Evolutionary conservation across 2,329 filamentous ascomycete species (phyloP), one percentile per base, ranked within the genome.

Genomic region (Ustulina deusta): DNA sequence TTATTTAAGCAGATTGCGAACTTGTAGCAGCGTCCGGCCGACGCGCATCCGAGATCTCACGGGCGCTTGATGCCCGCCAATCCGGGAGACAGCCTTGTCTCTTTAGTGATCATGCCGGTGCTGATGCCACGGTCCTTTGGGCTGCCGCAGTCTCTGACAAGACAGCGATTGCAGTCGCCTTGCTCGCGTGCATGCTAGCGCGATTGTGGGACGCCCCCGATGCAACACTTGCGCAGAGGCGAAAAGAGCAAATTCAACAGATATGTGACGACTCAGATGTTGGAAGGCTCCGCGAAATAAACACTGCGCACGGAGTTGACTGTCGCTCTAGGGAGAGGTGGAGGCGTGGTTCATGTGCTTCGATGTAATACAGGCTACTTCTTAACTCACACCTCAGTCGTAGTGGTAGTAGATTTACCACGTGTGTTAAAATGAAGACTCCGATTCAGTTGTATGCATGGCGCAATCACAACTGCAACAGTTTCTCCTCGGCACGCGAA

Each of bases 151-250:
- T 66, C 6, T 73, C 71, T 6, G 65, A 67, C 9, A 22, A 60
- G 38, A 10, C 48, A 32, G 69, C 71, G 6, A 55, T 73, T 55
- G 46, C 6, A 59, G 66, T 49, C 54, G 20, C 20, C 7, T 20
- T 73, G 0, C 62, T 73, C 7, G 71, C 71, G 25, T 73, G 71
- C n/a, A 60, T 73, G 10, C 63, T 73, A 7, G 70, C 71, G 4
- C 55, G 66, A 15, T 64, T 68, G 2, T 73, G 70, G 71, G 52
- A 65, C 2, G 36, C 46, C 1, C 13, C 66, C 1, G 58, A 73
- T 17, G 70, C 71, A 6, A 72, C 63, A 11, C 60, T 73, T n/a
- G 44, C 72, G 2, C n/a, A 57, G 1, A 40, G 51, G 25, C 56
- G 3, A n/a, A 59, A 36, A 63, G 57, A 55, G 25, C 49, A 55